Base-by-base conservation (phyloP, 2,329 filamentous ascomycete species). In the Penicillium sp. region DNA sequence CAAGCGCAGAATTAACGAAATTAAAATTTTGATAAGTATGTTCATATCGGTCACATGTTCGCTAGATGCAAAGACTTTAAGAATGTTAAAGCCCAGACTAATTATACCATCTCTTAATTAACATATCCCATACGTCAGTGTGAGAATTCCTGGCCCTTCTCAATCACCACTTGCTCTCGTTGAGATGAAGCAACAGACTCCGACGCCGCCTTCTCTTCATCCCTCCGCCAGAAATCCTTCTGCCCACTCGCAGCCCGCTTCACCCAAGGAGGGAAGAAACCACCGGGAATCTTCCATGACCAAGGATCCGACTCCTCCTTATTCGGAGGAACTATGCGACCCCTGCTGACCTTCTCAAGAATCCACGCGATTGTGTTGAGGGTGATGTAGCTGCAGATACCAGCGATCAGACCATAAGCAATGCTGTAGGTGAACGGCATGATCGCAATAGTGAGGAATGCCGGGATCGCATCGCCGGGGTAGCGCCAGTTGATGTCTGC, bases 361-460 rank as follows among this genome's bases (percentile, higher is more conserved):
- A 88, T 51, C 82, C 82, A 92, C 11, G 89, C 84, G 11, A 80
- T 65, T 0, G 79, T 82, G 73, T 95, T 95, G 72, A 95, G 80
- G 57, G 88, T 67, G 40, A 87, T 86, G 71, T 95, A 95, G 35
- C 83, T 84, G 63, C 86, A 79, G 63, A 95, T 87, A 46, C 90
- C 89, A 1, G 82, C 88, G 61, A 95, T 95, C 14, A 95, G 79
- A 43, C 90, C 90, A 65, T 95, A 89, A 11, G 90, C 89, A 64
- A 95, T 94, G 36, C 85, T 89, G 76, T 94, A 95, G 1, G 88
- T 91, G 73, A 95, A 94, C 0, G 90, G 90, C 90, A 95, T 95
- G 54, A 92, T 75, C 51, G 86, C 84, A 57, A 95, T 87, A 45
- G 88, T 91, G 31, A 95, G 76, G 74, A 95, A 95, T 3, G 90